Conservation (phyloP, 1,139 yeast species). For the Candida sojae region DNA sequence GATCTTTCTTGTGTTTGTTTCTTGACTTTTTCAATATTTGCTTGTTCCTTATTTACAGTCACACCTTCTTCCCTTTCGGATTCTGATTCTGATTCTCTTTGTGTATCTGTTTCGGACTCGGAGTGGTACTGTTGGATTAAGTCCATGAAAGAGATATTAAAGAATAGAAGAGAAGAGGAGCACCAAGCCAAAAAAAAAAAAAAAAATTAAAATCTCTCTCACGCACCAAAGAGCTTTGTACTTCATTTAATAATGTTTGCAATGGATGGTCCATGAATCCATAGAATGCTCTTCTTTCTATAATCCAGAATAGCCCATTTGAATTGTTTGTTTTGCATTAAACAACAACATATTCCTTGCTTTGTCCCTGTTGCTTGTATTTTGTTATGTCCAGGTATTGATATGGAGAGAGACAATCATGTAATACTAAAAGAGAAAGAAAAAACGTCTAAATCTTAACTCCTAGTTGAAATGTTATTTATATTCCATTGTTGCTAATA, state of each 20-base stretch:
- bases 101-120: slow-evolving; percentile 10
- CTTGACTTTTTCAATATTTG: neutral
- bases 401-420: no score
- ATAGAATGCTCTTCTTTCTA: no score
- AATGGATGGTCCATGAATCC: no score
- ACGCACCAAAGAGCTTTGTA: no score
- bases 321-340: no score
- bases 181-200: neutral
- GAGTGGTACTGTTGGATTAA: slow-evolving; percentile 13
- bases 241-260: no score
- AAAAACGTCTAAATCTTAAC: neutral
- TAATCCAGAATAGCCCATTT: no score
- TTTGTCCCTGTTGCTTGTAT: no score
- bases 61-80: neutral
- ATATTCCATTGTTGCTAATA: neutral
- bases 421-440: neutral
- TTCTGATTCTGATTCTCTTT: neutral
- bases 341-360: no score
- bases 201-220: neutral
- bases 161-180: neutral
- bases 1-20: neutral
- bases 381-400: no score
- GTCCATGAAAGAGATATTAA: slow-evolving; percentile 9
- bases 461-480: no score
- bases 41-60: neutral